A percentile compares a stretch with the other conserved stretches of the same genome.
phyloP scores from a whole-genome alignment of 2,329 filamentous ascomycete genomes.

The Epichloe gansuensis region DNA sequence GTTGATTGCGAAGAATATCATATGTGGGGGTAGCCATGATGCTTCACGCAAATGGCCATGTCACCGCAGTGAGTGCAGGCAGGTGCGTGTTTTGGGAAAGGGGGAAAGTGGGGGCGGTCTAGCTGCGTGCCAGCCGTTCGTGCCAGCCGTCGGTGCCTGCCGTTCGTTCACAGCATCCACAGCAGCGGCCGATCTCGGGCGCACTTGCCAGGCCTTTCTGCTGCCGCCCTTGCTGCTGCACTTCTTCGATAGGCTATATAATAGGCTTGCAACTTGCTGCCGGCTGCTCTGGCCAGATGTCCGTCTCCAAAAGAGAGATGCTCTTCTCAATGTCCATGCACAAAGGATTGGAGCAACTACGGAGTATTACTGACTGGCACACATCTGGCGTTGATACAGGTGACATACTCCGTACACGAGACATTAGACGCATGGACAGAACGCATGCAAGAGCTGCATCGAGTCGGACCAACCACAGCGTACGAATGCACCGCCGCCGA shows the following conservation, averaged over 20 bases:
- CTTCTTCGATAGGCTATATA: background rate
- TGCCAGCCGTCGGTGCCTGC: too few relatives aligned
- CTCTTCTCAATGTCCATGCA: background rate
- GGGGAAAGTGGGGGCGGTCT: background rate
- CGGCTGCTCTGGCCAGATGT: background rate
- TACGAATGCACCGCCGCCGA: background rate
- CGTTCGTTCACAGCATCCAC: background rate
- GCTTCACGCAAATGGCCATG: background rate
- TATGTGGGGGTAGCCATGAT: slow-evolving; percentile 12
- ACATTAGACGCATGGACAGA: background rate
- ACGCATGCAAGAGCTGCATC: background rate
- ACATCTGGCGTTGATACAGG: too few relatives aligned
- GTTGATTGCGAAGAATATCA: slow-evolving; percentile 8
- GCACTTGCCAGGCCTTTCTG: background rate
- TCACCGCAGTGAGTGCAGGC: background rate
- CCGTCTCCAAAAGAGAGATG: background rate
- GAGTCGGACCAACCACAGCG: background rate
- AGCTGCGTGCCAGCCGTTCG: too few relatives aligned
- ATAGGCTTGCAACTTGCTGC: background rate
- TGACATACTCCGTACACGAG: background rate
- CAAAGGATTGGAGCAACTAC: background rate
- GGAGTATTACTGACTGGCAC: background rate
- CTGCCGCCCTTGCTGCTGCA: background rate
- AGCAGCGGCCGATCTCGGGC: slow-evolving; percentile 1
- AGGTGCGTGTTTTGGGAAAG: background rate